Percentiles rank a stretch among this genome's conserved stretches.
phyloP scores from a whole-genome alignment of 192 early-diverging fungal species.

The Backusella circina region DNA sequence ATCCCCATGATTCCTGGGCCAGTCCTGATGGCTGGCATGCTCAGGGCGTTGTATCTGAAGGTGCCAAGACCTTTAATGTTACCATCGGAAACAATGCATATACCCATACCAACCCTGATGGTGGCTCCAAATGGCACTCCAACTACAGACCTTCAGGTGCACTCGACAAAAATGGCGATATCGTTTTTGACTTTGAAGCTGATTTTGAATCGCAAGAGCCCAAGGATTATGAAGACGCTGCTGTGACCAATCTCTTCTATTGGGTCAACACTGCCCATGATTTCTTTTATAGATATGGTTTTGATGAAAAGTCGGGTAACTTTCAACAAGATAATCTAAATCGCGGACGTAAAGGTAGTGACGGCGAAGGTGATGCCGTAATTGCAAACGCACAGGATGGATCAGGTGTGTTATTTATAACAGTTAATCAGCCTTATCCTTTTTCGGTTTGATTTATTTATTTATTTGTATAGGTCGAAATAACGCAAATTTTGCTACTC shows the following conservation, averaged over 20 bases:
- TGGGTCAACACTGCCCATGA: slow-evolving; percentile 93
- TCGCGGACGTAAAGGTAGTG: slow-evolving; percentile 31
- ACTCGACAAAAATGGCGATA: slow-evolving; percentile 30
- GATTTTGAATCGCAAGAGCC: slow-evolving; percentile 61
- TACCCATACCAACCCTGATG: slow-evolving; percentile 80
- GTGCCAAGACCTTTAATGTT: slow-evolving; percentile 46
- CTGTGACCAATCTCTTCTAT: slow-evolving; percentile 88
- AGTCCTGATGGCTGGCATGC: slow-evolving; percentile 79
- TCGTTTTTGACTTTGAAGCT: slow-evolving; percentile 76
- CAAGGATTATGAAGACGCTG: slow-evolving; percentile 67
- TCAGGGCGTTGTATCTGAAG: slow-evolving; percentile 28
- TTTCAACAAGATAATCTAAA: slow-evolving; percentile 93
- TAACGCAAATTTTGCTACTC: slow-evolving; percentile 96
- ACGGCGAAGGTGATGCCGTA: slow-evolving; percentile 67
- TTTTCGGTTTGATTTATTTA: background rate
- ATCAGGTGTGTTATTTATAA: slow-evolving; percentile 51
- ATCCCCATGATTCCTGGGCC: slow-evolving; percentile 50
- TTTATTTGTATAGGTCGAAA: slow-evolving; percentile 37
- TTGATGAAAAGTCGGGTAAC: slow-evolving; percentile 88
- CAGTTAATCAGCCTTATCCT: background rate
- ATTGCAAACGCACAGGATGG: slow-evolving; percentile 93
- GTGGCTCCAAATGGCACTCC: slow-evolving; percentile 65
- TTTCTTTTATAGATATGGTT: slow-evolving; percentile 85
- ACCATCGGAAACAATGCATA: slow-evolving; percentile 93
- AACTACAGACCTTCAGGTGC: slow-evolving; percentile 74